Evolutionary conservation across 2,329 filamentous ascomycete species (phyloP).

Genomic region (Penicillium sp.): DNA sequence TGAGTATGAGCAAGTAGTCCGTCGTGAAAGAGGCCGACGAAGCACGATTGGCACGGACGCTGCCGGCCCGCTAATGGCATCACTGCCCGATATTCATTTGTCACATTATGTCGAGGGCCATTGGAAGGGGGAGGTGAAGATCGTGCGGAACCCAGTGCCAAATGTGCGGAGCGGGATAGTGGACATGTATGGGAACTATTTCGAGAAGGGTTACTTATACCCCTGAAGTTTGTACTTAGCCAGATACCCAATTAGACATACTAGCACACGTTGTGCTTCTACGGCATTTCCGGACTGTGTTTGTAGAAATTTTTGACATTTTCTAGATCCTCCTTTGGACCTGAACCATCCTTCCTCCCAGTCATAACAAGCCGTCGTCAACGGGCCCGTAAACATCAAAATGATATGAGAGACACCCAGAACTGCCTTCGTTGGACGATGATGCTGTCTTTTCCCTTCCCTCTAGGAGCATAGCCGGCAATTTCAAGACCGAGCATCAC

Average conservation of each 20-base stretch:
- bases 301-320: conserved; percentile 25
- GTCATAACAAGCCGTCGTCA: conserved; percentile 22
- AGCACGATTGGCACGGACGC: conserved; percentile 24
- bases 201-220: conserved; percentile 52
- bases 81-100: conserved; percentile 26
- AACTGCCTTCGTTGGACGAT: conserved; percentile 11
- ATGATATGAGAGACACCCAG: conserved; percentile 9
- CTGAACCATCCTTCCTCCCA: conserved; percentile 17
- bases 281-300: conserved; percentile 3
- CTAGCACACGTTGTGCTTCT: neutral
- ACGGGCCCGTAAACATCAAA: conserved; percentile 14
- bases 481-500: conserved; percentile 11
- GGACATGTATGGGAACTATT: conserved; percentile 53
- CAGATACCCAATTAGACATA: neutral
- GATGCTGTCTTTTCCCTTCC: conserved; percentile 20
- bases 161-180: conserved; percentile 45
- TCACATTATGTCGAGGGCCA: conserved; percentile 52
- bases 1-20: conserved; percentile 43
- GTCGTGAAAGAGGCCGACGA: conserved; percentile 26
- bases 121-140: conserved; percentile 58
- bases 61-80: conserved; percentile 14
- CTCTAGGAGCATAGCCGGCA: conserved; percentile 10
- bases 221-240: conserved; percentile 34
- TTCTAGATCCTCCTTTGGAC: conserved; percentile 17
- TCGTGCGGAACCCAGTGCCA: conserved; percentile 48